Evolutionary conservation across 2,329 filamentous ascomycete species (phyloP), one percentile per base, ranked within the genome.

Genomic region (Colletotrichum theobromicola): DNA sequence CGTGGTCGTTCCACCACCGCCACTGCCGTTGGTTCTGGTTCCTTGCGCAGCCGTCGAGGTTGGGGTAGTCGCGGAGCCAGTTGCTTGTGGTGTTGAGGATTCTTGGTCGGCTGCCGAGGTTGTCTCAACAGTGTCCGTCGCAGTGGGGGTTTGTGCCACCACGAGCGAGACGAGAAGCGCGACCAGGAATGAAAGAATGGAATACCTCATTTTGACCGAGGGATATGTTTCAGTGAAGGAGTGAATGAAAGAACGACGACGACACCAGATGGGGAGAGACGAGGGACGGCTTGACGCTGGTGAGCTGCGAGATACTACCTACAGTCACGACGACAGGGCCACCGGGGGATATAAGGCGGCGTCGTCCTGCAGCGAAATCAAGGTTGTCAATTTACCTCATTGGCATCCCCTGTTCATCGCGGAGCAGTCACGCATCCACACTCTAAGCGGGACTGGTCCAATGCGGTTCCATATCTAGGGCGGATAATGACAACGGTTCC

Each of bases 61-160:
- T 18, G 77, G 60, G 7, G 76, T 69, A 2, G 73, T 57, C 18
- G 77, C 63, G 4, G 75, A 64, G 21, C 66, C 67, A 15, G 77
- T 76, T 21, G 75, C 67, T 46, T 75, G 66, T 37, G 78, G 66
- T n/a, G 75, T 74, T 55, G 77, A 76, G 72, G 37, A 77, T 18
- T 18, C 63, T 63, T 35, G 74, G 24, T 71, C 37, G 4, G 67
- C 57, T 21, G 72, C 57, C 16, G 34, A 64, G 15, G 62, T 73
- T 16, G 68, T 69, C 37, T 75, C 73, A 7, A 75, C 32, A 28
- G 70, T 65, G 16, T 79, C 67, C 21, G 71, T 80, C 13, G 80
- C 78, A 13, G 81, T 79, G n/a, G 79, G 77, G 7, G 80, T 80
- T 77, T 85, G 84, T 32, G 83, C 82, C 10, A 75, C 75, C 12